Conservation (phyloP, 176 grass and related monocot species). For the Avena sativa region DNA sequence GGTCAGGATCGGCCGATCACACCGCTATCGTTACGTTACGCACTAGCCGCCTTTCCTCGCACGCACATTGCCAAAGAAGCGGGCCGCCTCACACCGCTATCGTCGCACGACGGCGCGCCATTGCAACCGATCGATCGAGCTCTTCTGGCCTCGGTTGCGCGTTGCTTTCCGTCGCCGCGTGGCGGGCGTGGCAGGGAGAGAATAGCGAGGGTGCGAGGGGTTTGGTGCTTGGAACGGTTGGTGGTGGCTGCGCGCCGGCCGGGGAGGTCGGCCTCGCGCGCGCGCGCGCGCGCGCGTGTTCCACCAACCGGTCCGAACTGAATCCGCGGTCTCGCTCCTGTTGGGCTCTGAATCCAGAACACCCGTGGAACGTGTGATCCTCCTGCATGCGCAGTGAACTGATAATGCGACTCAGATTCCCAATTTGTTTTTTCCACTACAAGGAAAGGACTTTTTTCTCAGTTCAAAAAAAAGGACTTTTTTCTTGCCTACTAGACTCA, state of each 20-base stretch:
- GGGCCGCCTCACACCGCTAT: too few species aligned
- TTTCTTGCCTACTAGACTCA: too few species aligned
- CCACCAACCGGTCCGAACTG: constrained; percentile 6
- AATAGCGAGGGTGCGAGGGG: background rate
- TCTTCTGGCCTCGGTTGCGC: background rate
- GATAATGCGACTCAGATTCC: too few species aligned
- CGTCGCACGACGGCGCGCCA: too few species aligned
- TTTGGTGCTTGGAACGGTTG: constrained; percentile 17
- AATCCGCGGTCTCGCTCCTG: background rate
- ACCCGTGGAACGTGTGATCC: background rate
- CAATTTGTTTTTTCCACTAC: too few species aligned
- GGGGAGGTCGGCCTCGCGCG: background rate
- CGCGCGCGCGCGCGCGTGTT: background rate
- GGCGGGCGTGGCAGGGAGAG: background rate
- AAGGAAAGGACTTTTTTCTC: too few species aligned
- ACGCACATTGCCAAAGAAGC: too few species aligned
- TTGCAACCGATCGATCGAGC: background rate
- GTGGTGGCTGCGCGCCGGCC: background rate
- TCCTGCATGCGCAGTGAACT: background rate
- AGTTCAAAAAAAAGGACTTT: too few species aligned
- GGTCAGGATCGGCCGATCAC: background rate
- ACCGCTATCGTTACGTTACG: too few species aligned
- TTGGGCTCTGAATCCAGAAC: background rate
- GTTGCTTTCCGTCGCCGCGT: background rate
- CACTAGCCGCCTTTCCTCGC: too few species aligned